These are phyloP conservation scores for Penicillium angulare DNA, from an alignment of 495 filamentous ascomycete species.

Conservation along the genomic window DNA sequence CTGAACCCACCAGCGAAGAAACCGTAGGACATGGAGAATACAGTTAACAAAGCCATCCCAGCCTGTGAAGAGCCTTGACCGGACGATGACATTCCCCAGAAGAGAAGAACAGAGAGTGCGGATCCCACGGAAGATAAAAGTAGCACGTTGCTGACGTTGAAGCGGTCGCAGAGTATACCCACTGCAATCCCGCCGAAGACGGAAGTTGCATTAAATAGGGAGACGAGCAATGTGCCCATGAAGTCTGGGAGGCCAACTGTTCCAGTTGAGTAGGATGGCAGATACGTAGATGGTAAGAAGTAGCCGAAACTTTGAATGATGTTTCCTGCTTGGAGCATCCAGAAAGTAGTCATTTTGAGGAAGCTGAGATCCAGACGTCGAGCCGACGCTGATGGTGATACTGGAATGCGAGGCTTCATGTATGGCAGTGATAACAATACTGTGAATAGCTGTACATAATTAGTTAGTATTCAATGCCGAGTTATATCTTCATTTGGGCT, in stretches of 20 bases:
- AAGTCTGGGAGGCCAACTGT: slow-evolving; percentile 44
- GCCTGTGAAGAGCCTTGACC: slow-evolving; percentile 27
- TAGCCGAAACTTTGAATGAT: slow-evolving; percentile 63
- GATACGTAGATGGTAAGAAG: slow-evolving; percentile 65
- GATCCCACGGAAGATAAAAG: slow-evolving; percentile 58
- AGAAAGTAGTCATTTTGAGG: slow-evolving; percentile 47
- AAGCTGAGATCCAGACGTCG: slow-evolving; percentile 49
- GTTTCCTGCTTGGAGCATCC: slow-evolving; percentile 55
- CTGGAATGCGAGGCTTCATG: slow-evolving; percentile 57
- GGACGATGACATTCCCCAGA: slow-evolving; percentile 59
- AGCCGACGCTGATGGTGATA: slow-evolving; percentile 23
- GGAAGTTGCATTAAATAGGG: slow-evolving; percentile 57
- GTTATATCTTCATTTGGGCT: background rate
- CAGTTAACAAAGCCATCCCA: slow-evolving; percentile 54
- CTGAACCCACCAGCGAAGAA: slow-evolving; percentile 66
- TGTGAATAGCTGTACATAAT: slow-evolving; percentile 33
- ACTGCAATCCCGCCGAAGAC: slow-evolving; percentile 58
- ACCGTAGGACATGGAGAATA: slow-evolving; percentile 68
- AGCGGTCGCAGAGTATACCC: slow-evolving; percentile 59
- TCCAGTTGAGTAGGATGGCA: slow-evolving; percentile 57
- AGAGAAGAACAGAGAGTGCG: slow-evolving; percentile 57
- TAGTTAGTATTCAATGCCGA: background rate
- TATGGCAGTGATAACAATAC: slow-evolving; percentile 55
- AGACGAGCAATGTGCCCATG: slow-evolving; percentile 49
- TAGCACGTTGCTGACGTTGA: slow-evolving; percentile 59